phyloP scores from a whole-genome alignment of 495 filamentous ascomycete species.

The Penicillium nucicola region DNA sequence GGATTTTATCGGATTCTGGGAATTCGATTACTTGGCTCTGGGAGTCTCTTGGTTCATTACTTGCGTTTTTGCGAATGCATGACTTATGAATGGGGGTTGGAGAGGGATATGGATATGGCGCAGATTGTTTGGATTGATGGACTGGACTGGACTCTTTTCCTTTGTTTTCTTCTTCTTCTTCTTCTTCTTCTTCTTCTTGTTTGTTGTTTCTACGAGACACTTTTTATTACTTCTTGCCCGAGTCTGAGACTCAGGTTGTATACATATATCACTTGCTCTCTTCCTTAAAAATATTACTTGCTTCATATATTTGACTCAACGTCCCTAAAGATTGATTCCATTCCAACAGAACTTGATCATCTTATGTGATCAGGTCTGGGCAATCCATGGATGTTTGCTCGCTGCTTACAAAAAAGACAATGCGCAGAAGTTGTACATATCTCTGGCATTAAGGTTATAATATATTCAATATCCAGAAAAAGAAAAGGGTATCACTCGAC shows the following conservation, averaged over 20 bases:
- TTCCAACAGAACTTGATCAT: too few relatives aligned
- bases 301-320: too few relatives aligned
- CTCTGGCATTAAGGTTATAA: neutral
- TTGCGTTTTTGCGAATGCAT: neutral
- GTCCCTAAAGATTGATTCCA: too few relatives aligned
- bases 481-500: neutral
- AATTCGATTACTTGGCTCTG: neutral
- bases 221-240: neutral
- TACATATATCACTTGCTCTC: constrained; percentile 7
- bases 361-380: too few relatives aligned
- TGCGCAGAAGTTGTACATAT: too few relatives aligned
- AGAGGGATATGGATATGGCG: neutral
- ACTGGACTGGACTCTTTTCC: neutral
- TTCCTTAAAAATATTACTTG: too few relatives aligned
- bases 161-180: constrained; percentile 12
- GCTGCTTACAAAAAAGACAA: too few relatives aligned
- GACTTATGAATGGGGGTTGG: neutral
- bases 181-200: constrained; percentile 4
- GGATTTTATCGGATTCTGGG: neutral
- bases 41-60: neutral
- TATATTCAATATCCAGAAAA: too few relatives aligned
- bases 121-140: constrained; percentile 1
- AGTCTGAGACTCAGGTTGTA: constrained; percentile 12
- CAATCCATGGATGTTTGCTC: too few relatives aligned
- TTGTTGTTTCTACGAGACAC: constrained; percentile 7